phyloP scores from a whole-genome alignment of 192 early-diverging fungal species.

The Coemansia sp. region DNA sequence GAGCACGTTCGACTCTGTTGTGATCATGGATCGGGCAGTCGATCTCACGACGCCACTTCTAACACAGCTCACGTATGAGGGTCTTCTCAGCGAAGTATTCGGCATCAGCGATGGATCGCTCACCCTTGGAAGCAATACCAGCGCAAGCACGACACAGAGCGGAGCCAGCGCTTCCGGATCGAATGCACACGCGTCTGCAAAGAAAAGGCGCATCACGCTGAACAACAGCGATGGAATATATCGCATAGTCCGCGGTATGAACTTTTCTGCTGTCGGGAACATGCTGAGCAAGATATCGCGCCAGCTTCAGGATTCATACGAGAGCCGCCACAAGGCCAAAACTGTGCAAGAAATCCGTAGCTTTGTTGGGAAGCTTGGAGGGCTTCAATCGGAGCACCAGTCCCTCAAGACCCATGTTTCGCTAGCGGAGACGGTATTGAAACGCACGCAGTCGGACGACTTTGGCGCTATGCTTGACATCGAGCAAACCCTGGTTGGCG shows the following conservation, averaged over 20 bases:
- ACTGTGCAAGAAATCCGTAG: conserved; percentile 90
- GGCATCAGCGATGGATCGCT: conserved; percentile 63
- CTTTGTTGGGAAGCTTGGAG: conserved; percentile 84
- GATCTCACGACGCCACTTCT: conserved; percentile 91
- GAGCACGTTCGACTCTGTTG: conserved; percentile 71
- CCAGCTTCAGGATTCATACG: conserved; percentile 83
- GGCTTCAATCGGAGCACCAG: conserved; percentile 83
- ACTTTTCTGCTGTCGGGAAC: conserved; percentile 87
- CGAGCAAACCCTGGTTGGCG: conserved; percentile 67
- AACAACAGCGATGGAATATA: conserved; percentile 82
- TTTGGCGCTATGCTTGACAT: conserved; percentile 84
- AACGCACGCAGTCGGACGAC: conserved; percentile 73
- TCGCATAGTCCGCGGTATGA: conserved; percentile 78
- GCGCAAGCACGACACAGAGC: not conserved
- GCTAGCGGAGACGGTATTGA: conserved; percentile 80
- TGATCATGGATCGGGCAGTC: conserved; percentile 87
- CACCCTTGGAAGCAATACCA: conserved; percentile 23
- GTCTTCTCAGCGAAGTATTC: conserved; percentile 91
- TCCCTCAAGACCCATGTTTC: conserved; percentile 58
- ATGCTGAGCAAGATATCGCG: conserved; percentile 80
- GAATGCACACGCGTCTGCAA: conserved; percentile 30
- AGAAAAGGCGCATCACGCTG: conserved; percentile 74
- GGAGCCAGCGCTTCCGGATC: conserved; percentile 9
- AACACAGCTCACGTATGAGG: conserved; percentile 96
- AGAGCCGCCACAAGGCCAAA: conserved; percentile 85